Evolutionary conservation across 495 filamentous ascomycete species (phyloP).

Genomic region (Penicillium parvum): DNA sequence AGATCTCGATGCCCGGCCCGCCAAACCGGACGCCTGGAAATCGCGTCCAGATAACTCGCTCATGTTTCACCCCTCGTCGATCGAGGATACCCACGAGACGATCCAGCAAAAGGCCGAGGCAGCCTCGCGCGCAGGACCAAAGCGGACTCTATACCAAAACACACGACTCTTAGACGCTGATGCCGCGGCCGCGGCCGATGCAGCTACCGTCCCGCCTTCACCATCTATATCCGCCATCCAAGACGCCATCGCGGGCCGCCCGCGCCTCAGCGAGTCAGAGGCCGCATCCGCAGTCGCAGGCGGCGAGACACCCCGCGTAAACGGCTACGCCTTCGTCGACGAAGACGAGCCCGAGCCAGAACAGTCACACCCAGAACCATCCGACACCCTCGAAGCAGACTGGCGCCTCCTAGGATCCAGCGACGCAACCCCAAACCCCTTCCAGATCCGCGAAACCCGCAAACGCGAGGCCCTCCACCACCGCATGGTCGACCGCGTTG

Average conservation of each 20-base stretch:
- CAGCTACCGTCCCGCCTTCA: conserved; percentile 53
- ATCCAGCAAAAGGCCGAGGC: conserved; percentile 61
- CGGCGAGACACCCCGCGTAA: conserved; percentile 82
- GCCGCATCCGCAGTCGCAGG: conserved; percentile 49
- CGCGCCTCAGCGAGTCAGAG: conserved; percentile 61
- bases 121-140: conserved; percentile 70
- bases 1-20: conserved; percentile 62
- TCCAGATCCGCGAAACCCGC: conserved; percentile 71
- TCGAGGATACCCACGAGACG: conserved; percentile 66
- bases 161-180: conserved; percentile 57
- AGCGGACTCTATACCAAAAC: conserved; percentile 75
- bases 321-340: conserved; percentile 92
- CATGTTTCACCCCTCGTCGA: conserved; percentile 72
- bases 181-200: conserved; percentile 27
- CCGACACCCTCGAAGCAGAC: conserved; percentile 16
- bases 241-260: conserved; percentile 78
- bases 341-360: conserved; percentile 57
- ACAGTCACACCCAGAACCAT: conserved; percentile 9
- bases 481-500: conserved; percentile 83
- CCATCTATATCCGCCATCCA: conserved; percentile 82
- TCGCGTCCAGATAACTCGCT: conserved; percentile 70
- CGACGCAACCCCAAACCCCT: conserved; percentile 70
- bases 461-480: conserved; percentile 81
- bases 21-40: conserved; percentile 75
- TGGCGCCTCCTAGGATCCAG: conserved; percentile 49